phyloP scores from a whole-genome alignment of 441 rosid species.

The Pelargonium myrrhifolium region DNA sequence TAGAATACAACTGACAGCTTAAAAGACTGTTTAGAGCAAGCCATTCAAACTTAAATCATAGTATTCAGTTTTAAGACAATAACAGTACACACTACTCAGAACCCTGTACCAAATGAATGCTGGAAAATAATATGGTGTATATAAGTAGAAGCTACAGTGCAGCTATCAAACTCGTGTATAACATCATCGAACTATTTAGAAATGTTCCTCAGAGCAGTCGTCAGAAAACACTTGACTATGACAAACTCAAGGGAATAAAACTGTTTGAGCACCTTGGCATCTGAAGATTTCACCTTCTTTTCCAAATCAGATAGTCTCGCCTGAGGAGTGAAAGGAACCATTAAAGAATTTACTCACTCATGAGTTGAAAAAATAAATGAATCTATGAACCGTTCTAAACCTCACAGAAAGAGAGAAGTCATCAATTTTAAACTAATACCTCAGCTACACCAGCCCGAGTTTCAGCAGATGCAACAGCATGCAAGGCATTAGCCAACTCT shows the following conservation, averaged over 20 bases:
- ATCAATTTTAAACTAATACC: slow-evolving; percentile 30
- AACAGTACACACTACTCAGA: neutral
- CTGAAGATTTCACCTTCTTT: slow-evolving; percentile 48
- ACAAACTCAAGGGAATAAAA: neutral
- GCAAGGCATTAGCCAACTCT: slow-evolving; percentile 68
- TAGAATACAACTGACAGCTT: no score
- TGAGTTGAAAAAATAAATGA: neutral
- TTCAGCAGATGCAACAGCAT: slow-evolving; percentile 74
- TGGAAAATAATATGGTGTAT: neutral
- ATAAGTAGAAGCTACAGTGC: neutral
- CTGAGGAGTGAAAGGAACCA: slow-evolving; percentile 30
- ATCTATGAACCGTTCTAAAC: neutral
- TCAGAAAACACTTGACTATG: neutral
- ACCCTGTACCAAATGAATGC: neutral
- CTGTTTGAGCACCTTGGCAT: slow-evolving; percentile 48
- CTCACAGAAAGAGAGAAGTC: neutral
- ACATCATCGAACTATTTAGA: neutral
- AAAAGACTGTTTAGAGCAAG: no score
- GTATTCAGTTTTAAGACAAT: neutral
- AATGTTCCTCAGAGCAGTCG: neutral
- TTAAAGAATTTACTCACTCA: neutral
- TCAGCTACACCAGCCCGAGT: slow-evolving; percentile 83
- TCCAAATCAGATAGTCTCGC: slow-evolving; percentile 70
- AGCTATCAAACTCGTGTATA: neutral
- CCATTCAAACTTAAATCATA: neutral